Conservation (phyloP, 306 rosid genomes). For the Quercus aquifolioides region DNA sequence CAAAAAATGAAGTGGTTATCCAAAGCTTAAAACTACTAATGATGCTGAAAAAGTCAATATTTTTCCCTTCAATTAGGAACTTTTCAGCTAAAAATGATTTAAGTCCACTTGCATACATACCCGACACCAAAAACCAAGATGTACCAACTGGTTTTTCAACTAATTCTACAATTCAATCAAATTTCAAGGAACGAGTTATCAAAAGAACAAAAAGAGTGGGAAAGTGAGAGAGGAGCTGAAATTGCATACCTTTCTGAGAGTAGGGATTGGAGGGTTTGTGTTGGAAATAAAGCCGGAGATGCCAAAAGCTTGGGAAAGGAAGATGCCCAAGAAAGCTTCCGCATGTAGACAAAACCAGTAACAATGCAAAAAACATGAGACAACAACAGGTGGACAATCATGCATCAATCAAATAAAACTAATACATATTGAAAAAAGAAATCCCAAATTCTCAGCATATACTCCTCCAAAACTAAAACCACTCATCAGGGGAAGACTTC, state of each 20-base stretch:
- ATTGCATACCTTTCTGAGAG: slow-evolving; percentile 25
- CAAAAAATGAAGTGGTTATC: neutral
- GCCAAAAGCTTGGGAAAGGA: slow-evolving; percentile 38
- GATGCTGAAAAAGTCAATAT: no score
- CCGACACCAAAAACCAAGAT: neutral
- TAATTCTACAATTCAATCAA: neutral
- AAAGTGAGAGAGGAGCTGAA: neutral
- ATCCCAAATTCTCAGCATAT: neutral
- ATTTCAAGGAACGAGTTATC: neutral
- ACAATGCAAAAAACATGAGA: no score
- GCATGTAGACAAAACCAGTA: no score
- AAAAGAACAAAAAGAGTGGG: neutral
- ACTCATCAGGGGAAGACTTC: neutral
- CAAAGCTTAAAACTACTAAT: neutral
- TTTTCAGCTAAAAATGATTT: no score
- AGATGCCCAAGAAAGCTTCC: slow-evolving; percentile 41
- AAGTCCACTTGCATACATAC: neutral
- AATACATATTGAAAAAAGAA: neutral
- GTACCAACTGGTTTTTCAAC: slow-evolving; percentile 1
- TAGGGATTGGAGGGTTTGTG: slow-evolving; percentile 10
- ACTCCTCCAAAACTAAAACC: neutral
- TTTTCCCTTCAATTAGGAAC: no score
- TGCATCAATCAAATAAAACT: no score
- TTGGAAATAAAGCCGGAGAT: slow-evolving; percentile 5
- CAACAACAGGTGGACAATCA: no score